Evolutionary conservation across 2,329 filamentous ascomycete genomes (phyloP).

Genomic region (Epichloe gansuensis): DNA sequence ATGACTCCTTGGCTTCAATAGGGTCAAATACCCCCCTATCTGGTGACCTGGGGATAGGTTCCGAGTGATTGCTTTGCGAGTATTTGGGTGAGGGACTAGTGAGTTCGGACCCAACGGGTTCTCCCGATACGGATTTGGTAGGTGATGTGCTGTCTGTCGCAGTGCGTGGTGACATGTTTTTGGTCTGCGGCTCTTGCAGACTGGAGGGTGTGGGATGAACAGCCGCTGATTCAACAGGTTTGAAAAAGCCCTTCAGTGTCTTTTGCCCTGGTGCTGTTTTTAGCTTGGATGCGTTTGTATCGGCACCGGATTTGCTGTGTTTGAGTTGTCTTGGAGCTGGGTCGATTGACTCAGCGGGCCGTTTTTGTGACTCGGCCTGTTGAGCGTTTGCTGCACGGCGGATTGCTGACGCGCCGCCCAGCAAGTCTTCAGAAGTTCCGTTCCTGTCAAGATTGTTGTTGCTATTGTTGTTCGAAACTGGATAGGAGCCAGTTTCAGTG

Average conservation of each 20-base stretch:
- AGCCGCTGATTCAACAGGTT: conserved; percentile 26
- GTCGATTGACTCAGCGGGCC: not conserved
- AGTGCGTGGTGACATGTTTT: not conserved
- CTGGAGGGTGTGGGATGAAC: not conserved
- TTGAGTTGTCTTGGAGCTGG: conserved; percentile 9
- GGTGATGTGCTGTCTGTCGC: not conserved
- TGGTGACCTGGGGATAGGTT: conserved; percentile 5
- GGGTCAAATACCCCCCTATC: conserved; percentile 47
- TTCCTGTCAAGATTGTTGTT: not conserved
- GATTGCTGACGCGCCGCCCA: not conserved
- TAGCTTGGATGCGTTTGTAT: conserved; percentile 17
- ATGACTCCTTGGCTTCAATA: conserved; percentile 63
- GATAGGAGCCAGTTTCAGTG: not conserved
- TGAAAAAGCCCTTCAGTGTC: conserved; percentile 71
- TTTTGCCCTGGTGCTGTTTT: conserved; percentile 28
- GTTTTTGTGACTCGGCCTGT: not conserved
- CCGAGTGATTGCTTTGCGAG: not conserved
- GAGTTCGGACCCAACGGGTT: not conserved
- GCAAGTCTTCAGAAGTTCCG: not conserved
- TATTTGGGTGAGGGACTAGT: not conserved
- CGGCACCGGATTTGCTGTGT: conserved; percentile 14
- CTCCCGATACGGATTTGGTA: not conserved
- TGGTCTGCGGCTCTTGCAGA: not conserved
- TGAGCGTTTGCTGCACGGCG: not conserved
- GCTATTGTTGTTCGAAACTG: not conserved